Conservation (phyloP, 768 basidiomycete species). For the Macrolepiota dolichaula region DNA sequence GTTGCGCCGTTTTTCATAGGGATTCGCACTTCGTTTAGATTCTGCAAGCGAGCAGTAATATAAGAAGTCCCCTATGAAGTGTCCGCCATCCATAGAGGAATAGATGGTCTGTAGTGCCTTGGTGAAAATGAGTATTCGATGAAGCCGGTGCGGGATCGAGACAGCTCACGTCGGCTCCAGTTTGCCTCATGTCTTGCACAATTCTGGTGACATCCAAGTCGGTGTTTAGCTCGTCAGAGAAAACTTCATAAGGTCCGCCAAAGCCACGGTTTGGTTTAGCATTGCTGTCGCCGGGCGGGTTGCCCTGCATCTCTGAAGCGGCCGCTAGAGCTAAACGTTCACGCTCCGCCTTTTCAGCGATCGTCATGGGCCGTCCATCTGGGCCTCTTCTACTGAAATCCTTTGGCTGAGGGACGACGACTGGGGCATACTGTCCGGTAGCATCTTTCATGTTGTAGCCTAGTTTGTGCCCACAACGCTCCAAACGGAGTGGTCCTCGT, state of each 20-base stretch:
- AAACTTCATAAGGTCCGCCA: slow-evolving; percentile 44
- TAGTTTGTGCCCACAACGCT: slow-evolving; percentile 61
- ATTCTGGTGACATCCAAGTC: slow-evolving; percentile 57
- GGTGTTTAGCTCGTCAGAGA: slow-evolving; percentile 55
- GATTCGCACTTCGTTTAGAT: slow-evolving; percentile 42
- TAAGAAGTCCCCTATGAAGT: slow-evolving; percentile 74
- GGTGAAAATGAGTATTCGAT: not conserved
- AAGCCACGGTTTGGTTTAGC: slow-evolving; percentile 10
- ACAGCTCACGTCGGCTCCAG: slow-evolving; percentile 43
- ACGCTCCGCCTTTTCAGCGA: slow-evolving; percentile 23
- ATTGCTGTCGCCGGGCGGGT: slow-evolving; percentile 9
- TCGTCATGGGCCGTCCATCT: slow-evolving; percentile 20
- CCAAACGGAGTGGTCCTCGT: slow-evolving; percentile 60
- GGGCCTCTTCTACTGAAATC: slow-evolving; percentile 38
- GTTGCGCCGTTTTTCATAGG: slow-evolving; percentile 8
- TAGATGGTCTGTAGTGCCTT: slow-evolving; percentile 51
- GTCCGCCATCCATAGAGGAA: slow-evolving; percentile 72
- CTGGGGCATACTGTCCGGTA: slow-evolving; percentile 52
- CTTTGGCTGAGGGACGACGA: slow-evolving; percentile 37
- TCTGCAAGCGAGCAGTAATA: slow-evolving; percentile 77
- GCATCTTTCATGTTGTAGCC: slow-evolving; percentile 71
- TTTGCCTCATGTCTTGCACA: slow-evolving; percentile 50
- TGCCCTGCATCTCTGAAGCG: slow-evolving; percentile 4
- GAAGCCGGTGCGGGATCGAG: not conserved
- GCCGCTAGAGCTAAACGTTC: slow-evolving; percentile 13